These are phyloP conservation scores for Aspergillus ochraceus DNA, from an alignment of 2,329 filamentous ascomycete genomes.

Conservation along the genomic window DNA sequence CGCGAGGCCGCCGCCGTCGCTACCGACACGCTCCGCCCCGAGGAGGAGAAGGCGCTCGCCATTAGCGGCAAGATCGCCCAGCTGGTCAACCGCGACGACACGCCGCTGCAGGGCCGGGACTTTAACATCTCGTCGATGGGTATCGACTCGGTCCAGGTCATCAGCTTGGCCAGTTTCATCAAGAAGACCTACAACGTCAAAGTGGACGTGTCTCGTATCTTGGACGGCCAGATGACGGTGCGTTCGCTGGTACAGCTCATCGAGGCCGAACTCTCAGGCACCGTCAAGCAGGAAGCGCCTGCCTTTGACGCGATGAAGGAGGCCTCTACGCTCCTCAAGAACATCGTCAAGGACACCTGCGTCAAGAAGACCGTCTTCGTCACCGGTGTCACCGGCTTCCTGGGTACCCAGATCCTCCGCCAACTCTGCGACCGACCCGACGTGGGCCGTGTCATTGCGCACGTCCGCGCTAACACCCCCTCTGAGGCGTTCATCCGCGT, in stretches of 20 bases:
- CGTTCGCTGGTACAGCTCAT: constrained; percentile 10
- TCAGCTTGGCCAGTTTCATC: constrained; percentile 17
- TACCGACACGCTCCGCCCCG: constrained; percentile 1
- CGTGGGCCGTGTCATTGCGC: constrained; percentile 16
- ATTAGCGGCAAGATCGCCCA: constrained; percentile 9
- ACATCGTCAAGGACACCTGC: constrained; percentile 3
- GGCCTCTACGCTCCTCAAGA: constrained; percentile 7
- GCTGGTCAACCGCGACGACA: constrained; percentile 6
- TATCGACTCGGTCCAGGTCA: constrained; percentile 15
- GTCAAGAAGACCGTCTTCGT: constrained; percentile 18
- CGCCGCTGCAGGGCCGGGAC: constrained; percentile 5
- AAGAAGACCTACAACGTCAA: constrained; percentile 15
- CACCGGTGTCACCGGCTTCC: constrained; percentile 23
- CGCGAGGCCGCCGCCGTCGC: constrained; percentile 7
- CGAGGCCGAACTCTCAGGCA: constrained; percentile 10
- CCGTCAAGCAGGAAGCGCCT: neutral
- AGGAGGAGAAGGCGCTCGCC: constrained; percentile 12
- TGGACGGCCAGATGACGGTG: constrained; percentile 15
- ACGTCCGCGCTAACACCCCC: constrained; percentile 13
- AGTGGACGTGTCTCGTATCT: constrained; percentile 12
- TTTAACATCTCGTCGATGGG: constrained; percentile 12
- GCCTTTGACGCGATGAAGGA: constrained; percentile 15
- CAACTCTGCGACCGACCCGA: constrained; percentile 12
- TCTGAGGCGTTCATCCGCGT: constrained; percentile 1
- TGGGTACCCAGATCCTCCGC: constrained; percentile 23